Evolutionary conservation across 2,329 filamentous ascomycete species (phyloP).

Genomic region (Penicillium sp.): DNA sequence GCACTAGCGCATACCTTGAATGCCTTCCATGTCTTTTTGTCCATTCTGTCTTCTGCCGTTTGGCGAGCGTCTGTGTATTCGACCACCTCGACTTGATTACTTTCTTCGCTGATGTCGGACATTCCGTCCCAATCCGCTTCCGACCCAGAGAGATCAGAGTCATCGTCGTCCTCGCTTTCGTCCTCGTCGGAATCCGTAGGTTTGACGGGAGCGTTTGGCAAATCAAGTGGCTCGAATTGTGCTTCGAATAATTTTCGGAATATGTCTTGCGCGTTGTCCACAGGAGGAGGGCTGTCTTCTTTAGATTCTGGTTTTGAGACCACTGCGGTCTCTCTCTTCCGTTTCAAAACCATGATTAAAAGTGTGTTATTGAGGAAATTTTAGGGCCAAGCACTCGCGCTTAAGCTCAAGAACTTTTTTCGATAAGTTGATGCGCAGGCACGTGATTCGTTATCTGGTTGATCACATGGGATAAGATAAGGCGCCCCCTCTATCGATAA

Average conservation of each 20-base stretch:
- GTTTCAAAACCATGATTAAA: slow-evolving; percentile 44
- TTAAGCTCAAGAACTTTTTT: slow-evolving; percentile 21
- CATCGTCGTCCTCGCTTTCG: slow-evolving; percentile 26
- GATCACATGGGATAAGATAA: slow-evolving; percentile 42
- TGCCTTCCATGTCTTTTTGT: slow-evolving; percentile 67
- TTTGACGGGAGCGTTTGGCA: slow-evolving; percentile 10
- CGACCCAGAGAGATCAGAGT: slow-evolving; percentile 27
- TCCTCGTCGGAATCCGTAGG: slow-evolving; percentile 24
- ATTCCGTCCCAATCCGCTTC: slow-evolving; percentile 62
- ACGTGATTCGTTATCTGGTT: background rate
- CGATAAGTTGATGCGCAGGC: background rate
- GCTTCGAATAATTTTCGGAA: slow-evolving; percentile 85
- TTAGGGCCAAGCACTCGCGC: background rate
- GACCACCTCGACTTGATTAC: slow-evolving; percentile 55
- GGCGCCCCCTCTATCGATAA: slow-evolving; percentile 12
- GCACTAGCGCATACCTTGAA: slow-evolving; percentile 62
- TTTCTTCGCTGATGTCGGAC: slow-evolving; percentile 49
- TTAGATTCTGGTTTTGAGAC: slow-evolving; percentile 25
- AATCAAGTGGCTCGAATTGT: slow-evolving; percentile 71
- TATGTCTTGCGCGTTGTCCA: slow-evolving; percentile 58
- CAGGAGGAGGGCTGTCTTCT: slow-evolving; percentile 23
- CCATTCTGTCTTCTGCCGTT: slow-evolving; percentile 48
- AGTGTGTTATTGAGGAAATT: slow-evolving; percentile 6
- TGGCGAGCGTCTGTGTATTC: slow-evolving; percentile 54
- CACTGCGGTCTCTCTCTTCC: slow-evolving; percentile 45